Evolutionary conservation across 1,284 basidiomycete genomes (phyloP), one percentile per base, ranked within the genome.

Genomic region (Ustilago vetiveriae): DNA sequence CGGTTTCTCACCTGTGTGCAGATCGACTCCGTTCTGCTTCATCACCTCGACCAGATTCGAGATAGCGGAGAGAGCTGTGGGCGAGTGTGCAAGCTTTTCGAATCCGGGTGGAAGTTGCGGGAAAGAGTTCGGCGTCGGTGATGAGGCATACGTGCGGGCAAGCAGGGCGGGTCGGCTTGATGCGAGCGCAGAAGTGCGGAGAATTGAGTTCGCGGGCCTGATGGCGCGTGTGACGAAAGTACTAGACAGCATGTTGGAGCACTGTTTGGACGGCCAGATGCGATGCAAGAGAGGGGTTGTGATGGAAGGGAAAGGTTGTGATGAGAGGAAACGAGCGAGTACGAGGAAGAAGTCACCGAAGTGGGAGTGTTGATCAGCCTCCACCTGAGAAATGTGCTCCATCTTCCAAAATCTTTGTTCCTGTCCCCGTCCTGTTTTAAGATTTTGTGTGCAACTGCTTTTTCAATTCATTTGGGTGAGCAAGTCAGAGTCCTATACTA

Each of bases 11-110:
- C 72, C 72, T n/a, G 58, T 60, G 17, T 63, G 51, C 14, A 78
- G 23, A 37, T 78, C 72, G 17, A 78, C 48, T 29, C 76, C 76
- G 40, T 78, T 63, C 42, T 65, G 50, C 63, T 78, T 62, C 55
- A 78, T 65, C 38, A 72, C 55, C 9, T 70, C 59, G 23, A 74
- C 57, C 24, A 78, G 55, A 9, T 72, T 53, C 5, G 59, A 49
- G 52, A 78, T 74, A 37, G 76, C 71, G 2, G 60, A 47, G 6
- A 78, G 44, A 4, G 76, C 76, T 0, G 60, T 53, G 23, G 76
- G 76, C 6, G 58, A 59, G 44, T 72, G 48, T 3, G 65, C 67
- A 3, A 78, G 55, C 50, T 78, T 78, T 50, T 78, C 76, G 26
- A 78, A 74, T 23, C 76, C 76, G 30, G 70, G 59, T 1, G 76